Conservation (phyloP, 345 rosid genomes). For the Euphorbia tirucalli region DNA sequence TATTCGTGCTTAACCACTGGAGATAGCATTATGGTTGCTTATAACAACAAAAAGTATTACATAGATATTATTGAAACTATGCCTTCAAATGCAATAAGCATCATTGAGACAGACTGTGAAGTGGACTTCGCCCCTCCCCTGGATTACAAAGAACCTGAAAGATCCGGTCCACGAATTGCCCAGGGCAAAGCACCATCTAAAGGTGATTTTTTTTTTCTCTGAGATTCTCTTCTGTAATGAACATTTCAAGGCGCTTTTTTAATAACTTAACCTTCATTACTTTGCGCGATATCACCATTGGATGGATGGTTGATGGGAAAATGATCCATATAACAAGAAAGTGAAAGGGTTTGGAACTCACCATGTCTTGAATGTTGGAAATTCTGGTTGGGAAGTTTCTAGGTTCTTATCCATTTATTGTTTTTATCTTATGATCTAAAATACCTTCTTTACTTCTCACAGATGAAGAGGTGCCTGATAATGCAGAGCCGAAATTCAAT, state of each 20-base stretch:
- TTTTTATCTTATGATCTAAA: background rate
- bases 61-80: slow-evolving; percentile 91
- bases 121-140: slow-evolving; percentile 99
- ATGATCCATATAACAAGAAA: background rate
- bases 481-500: slow-evolving; percentile 67
- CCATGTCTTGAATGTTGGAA: background rate
- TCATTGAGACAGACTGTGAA: slow-evolving; percentile 99
- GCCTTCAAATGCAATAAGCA: slow-evolving; percentile 91
- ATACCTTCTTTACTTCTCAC: slow-evolving; percentile 17
- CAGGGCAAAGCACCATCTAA: slow-evolving; percentile 51
- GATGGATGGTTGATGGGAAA: background rate
- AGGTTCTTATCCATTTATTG: background rate
- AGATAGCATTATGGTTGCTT: slow-evolving; percentile 98
- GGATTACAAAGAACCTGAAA: slow-evolving; percentile 97
- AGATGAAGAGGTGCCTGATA: slow-evolving; percentile 65
- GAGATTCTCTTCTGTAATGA: background rate
- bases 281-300: background rate
- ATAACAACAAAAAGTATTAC: slow-evolving; percentile 94
- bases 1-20: slow-evolving; percentile 97
- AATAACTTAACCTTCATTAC: background rate
- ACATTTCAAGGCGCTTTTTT: background rate
- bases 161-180: slow-evolving; percentile 43
- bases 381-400: background rate
- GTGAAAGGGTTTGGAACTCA: too few species aligned
- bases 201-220: slow-evolving; percentile 42